phyloP scores from a whole-genome alignment of 129 eudicot genomes.

The Silybum marianum region DNA sequence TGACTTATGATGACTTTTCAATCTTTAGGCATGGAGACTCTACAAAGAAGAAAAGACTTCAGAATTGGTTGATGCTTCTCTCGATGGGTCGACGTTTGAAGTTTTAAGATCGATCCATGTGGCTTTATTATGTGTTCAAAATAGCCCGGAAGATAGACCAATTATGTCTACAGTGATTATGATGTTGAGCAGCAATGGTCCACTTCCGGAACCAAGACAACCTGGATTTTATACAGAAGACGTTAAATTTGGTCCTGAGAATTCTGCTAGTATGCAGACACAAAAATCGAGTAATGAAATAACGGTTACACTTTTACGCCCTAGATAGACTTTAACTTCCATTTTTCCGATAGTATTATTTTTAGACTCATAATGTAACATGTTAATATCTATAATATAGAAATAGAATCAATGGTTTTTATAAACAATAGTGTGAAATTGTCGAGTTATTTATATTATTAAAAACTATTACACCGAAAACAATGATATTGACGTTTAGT shows the following conservation, averaged over 20 bases:
- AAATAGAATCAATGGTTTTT: background rate
- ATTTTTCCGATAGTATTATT: background rate
- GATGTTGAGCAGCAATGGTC: slow-evolving; percentile 22
- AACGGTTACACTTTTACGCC: slow-evolving; percentile 6
- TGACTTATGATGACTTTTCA: background rate
- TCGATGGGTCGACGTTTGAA: slow-evolving; percentile 6
- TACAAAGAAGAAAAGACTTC: slow-evolving; percentile 28
- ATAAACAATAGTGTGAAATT: background rate
- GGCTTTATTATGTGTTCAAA: slow-evolving; percentile 34
- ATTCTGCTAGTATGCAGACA: background rate
- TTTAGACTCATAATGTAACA: background rate
- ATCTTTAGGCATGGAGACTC: slow-evolving; percentile 31
- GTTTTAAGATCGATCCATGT: slow-evolving; percentile 22
- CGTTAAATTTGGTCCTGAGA: slow-evolving; percentile 14
- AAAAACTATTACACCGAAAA: background rate
- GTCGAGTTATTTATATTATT: background rate
- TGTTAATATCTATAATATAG: background rate
- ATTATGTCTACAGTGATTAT: slow-evolving; percentile 20
- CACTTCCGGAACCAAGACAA: slow-evolving; percentile 11
- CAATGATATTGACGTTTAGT: background rate
- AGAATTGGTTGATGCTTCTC: slow-evolving; percentile 15
- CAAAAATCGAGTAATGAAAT: slow-evolving; percentile 7
- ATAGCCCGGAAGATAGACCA: slow-evolving; percentile 26
- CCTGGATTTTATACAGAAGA: slow-evolving; percentile 31
- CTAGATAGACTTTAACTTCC: slow-evolving; percentile 6